phyloP scores from a whole-genome alignment of 2,329 filamentous ascomycete genomes.

The Sordariomycetes sp. region DNA sequence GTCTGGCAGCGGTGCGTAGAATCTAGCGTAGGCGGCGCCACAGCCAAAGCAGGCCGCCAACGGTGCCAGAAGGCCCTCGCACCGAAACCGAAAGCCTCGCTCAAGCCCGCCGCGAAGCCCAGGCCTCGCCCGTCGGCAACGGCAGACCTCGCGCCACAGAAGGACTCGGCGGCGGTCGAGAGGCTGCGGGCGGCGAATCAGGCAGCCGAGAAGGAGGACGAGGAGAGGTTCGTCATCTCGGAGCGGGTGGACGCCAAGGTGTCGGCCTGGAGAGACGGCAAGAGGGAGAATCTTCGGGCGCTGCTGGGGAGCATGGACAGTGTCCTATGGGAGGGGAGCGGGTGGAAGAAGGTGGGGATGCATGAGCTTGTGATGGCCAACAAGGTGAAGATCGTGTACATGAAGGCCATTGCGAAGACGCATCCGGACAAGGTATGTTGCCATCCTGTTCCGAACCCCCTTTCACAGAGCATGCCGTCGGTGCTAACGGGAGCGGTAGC shows the following conservation, averaged over 20 bases:
- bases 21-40: constrained; percentile 72
- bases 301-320: constrained; percentile 76
- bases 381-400: constrained; percentile 95
- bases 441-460: too few species aligned
- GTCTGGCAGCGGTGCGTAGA: constrained; percentile 81
- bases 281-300: constrained; percentile 84
- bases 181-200: constrained; percentile 74
- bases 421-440: constrained; percentile 90
- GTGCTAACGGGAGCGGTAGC: constrained; percentile 23
- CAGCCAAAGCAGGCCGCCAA: constrained; percentile 75
- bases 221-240: constrained; percentile 82
- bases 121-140: constrained; percentile 30
- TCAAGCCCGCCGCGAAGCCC: constrained; percentile 31
- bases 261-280: constrained; percentile 75
- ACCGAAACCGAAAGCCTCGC: constrained; percentile 47
- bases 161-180: constrained; percentile 66
- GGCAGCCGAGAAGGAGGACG: constrained; percentile 75
- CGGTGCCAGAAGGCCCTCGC: constrained; percentile 80
- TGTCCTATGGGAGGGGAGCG: constrained; percentile 83
- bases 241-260: constrained; percentile 79
- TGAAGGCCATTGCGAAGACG: constrained; percentile 98
- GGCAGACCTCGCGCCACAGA: constrained; percentile 28
- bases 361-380: constrained; percentile 85
- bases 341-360: constrained; percentile 96
- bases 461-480: constrained; percentile 5